Conservation (phyloP, 1,284 basidiomycete species). For the Marasmius sp. region DNA sequence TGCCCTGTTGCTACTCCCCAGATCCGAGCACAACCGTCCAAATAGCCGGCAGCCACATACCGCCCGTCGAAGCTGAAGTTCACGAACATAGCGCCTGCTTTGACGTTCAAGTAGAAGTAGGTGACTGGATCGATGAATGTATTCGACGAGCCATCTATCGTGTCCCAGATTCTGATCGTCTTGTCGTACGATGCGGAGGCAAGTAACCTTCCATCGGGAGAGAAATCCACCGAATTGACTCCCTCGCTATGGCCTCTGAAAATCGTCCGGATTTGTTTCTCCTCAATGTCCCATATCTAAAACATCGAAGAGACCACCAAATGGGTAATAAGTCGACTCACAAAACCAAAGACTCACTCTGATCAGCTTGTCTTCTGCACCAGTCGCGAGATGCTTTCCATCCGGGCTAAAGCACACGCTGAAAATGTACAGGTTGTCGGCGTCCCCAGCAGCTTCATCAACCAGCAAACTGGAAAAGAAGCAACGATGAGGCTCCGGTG, state of each 20-base stretch:
- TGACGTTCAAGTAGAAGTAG: too few relatives aligned
- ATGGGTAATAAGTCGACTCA: background rate
- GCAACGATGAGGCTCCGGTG: background rate
- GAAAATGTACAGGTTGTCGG: conserved; percentile 80
- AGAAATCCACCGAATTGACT: conserved; percentile 90
- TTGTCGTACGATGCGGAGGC: conserved; percentile 91
- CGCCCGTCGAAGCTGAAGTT: conserved; percentile 81
- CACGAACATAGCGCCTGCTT: conserved; percentile 81
- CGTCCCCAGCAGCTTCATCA: conserved; percentile 65
- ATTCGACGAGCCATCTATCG: conserved; percentile 60
- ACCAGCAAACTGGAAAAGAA: conserved; percentile 55
- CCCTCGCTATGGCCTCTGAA: conserved; percentile 88
- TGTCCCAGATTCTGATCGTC: conserved; percentile 89
- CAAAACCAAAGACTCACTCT: conserved; percentile 48
- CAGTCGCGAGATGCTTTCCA: conserved; percentile 78
- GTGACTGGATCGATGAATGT: too few relatives aligned
- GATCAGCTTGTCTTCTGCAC: conserved; percentile 83
- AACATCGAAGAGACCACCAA: conserved; percentile 6
- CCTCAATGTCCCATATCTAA: conserved; percentile 86
- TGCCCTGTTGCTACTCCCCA: conserved; percentile 80
- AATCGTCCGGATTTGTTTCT: conserved; percentile 68
- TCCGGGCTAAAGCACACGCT: conserved; percentile 86
- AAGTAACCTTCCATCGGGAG: conserved; percentile 76
- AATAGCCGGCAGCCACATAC: conserved; percentile 79
- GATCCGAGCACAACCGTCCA: conserved; percentile 84